Evolutionary conservation across 164 flowering plant species (phyloP).

Genomic region (Vitis labrusca): DNA sequence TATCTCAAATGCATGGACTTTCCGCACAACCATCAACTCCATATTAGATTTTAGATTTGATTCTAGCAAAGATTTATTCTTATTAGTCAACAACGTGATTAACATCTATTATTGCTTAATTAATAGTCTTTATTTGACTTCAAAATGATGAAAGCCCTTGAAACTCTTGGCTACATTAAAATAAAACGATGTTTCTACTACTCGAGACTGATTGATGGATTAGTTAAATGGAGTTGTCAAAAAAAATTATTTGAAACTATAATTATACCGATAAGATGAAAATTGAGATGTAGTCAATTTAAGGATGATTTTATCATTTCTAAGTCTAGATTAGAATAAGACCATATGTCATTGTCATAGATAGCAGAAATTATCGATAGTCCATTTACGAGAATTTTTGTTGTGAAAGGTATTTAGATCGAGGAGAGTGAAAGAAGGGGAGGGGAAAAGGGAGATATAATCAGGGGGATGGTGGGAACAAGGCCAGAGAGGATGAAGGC

Average conservation of each 20-base stretch:
- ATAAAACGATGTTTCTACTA: background rate
- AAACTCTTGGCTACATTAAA: background rate
- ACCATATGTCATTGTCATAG: background rate
- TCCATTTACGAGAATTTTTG: too few species aligned
- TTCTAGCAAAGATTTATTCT: too few species aligned
- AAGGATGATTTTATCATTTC: too few species aligned
- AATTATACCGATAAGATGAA: background rate
- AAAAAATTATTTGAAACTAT: background rate
- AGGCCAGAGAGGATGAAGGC: constrained; percentile 48
- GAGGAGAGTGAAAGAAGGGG: background rate
- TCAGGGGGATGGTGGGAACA: constrained; percentile 24
- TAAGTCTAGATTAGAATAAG: too few species aligned
- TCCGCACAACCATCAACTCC: too few species aligned
- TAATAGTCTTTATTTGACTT: too few species aligned
- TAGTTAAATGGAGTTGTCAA: background rate
- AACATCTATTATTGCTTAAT: too few species aligned
- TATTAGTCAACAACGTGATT: too few species aligned
- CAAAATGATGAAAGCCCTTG: background rate
- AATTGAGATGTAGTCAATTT: too few species aligned
- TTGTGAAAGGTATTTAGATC: too few species aligned
- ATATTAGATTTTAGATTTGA: too few species aligned
- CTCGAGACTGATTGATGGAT: constrained; percentile 18
- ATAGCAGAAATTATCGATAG: background rate
- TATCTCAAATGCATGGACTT: too few species aligned
- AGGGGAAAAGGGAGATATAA: constrained; percentile 1